Evolutionary conservation across 2,329 filamentous ascomycete genomes (phyloP).

Genomic region (Colletotrichum euphorbiae): DNA sequence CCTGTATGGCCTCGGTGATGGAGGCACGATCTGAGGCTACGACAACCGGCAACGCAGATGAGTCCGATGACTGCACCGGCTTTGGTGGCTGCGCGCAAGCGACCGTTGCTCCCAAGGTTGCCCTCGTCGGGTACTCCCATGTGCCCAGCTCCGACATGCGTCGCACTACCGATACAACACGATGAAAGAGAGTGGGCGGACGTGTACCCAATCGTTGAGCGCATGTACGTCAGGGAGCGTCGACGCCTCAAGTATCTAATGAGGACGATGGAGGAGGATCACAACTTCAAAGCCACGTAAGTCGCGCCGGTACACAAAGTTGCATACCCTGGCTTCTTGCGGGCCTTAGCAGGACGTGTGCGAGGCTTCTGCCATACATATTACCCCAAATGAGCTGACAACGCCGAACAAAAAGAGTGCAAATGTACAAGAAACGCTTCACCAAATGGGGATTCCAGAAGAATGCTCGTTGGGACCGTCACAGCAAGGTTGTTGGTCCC

Average conservation of each 20-base stretch:
- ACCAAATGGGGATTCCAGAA: constrained; percentile 43
- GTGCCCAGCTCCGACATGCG: neutral
- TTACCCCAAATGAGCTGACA: neutral
- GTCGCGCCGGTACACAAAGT: too few relatives aligned
- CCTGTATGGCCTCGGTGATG: neutral
- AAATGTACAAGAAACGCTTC: constrained; percentile 46
- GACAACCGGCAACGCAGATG: neutral
- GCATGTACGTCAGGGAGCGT: constrained; percentile 42
- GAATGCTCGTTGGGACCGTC: constrained; percentile 23
- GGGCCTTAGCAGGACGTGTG: too few relatives aligned
- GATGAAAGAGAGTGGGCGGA: constrained; percentile 41
- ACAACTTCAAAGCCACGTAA: constrained; percentile 43
- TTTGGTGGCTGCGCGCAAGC: neutral
- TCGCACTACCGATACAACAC: constrained; percentile 21
- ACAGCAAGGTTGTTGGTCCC: neutral
- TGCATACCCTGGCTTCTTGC: too few relatives aligned
- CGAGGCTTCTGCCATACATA: neutral
- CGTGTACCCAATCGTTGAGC: constrained; percentile 41
- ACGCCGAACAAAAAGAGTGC: constrained; percentile 23
- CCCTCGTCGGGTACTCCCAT: neutral
- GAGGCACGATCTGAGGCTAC: neutral
- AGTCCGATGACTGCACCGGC: neutral
- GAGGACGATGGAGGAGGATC: constrained; percentile 38
- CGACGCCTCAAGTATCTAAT: constrained; percentile 42
- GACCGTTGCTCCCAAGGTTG: neutral